These are phyloP conservation scores for Apiospora malaysiana DNA, from an alignment of 2,329 filamentous ascomycete species.

Conservation along the genomic window DNA sequence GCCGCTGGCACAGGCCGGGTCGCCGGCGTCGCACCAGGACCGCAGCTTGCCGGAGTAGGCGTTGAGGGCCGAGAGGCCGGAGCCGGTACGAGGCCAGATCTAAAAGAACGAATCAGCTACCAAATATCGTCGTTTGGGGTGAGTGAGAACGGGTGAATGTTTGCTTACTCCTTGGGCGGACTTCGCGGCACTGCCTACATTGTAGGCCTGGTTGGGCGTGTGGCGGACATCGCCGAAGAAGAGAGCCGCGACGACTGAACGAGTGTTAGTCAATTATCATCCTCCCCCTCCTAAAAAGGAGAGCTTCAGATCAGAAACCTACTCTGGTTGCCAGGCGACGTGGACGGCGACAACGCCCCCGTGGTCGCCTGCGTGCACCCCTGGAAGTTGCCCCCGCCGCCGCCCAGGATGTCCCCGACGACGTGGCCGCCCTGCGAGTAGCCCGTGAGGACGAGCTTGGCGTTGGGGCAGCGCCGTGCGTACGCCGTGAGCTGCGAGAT, in stretches of 20 bases:
- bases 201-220: constrained; percentile 15
- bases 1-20: constrained; percentile 19
- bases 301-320: not conserved
- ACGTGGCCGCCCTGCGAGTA: constrained; percentile 22
- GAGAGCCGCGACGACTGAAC: not conserved
- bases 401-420: constrained; percentile 17
- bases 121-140: too few species aligned
- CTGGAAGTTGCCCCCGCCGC: constrained; percentile 6
- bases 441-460: constrained; percentile 16
- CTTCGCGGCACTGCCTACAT: constrained; percentile 9
- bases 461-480: not conserved
- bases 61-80: constrained; percentile 16
- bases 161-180: not conserved
- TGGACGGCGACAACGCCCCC: constrained; percentile 17
- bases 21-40: constrained; percentile 22
- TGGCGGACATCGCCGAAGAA: constrained; percentile 19
- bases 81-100: constrained; percentile 24
- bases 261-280: not conserved
- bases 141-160: too few species aligned
- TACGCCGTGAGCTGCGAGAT: constrained; percentile 1
- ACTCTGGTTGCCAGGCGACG: constrained; percentile 23
- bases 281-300: not conserved
- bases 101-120: not conserved
- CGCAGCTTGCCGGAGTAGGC: constrained; percentile 9
- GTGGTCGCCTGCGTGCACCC: constrained; percentile 18